Base-by-base conservation (phyloP, 2,329 filamentous ascomycete genomes). In the Colletotrichum noveboracense region DNA sequence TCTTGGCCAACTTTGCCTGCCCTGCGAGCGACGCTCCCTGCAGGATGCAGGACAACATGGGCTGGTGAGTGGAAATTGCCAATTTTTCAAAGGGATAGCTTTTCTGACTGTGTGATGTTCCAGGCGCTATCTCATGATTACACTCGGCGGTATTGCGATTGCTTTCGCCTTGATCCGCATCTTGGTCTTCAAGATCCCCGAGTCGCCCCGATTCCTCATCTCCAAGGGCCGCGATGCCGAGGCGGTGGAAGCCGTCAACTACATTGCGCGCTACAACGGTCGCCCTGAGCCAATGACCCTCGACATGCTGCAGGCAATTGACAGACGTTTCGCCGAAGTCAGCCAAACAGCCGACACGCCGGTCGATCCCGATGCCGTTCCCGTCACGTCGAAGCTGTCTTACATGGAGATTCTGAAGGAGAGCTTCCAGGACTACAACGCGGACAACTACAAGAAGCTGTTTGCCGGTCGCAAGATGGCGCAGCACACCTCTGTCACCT, bases 131-230 rank as follows among this genome's bases (percentile, higher is more conserved):
- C 83, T 88, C 24, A 80, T 88, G 38, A 86, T 86, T 55, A 85
- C 86, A 0, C 83, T 89, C 6, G 88, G 88, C 0, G 85, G 80
- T 0, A 79, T 89, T 8, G 87, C 87, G 1, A 80, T 89, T 1
- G 72, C 81, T 3, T 82, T 89, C 60, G 88, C 86, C 61, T 65
- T 88, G 24, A 79, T 88, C 12, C 87, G 88, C 2, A 86, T 87
- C 55, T 81, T 87, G 56, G 74, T 87, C n/a, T 88, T 90, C 71
- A 83, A 82, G n/a, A 86, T 89, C 56, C 84, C 82, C 38, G 88
- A 88, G 79, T 87, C 87, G 1, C 88, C 87, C 24, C 86, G 88
- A 64, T 89, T 83, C 67, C 83, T 89, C 13, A 80, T 89, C 43
- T 85, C 83, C 60, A 82, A 84, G 18, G 86, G 87, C 5, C 80